Base-by-base conservation (phyloP, 306 rosid species). In the Casuarina cunninghamiana region DNA sequence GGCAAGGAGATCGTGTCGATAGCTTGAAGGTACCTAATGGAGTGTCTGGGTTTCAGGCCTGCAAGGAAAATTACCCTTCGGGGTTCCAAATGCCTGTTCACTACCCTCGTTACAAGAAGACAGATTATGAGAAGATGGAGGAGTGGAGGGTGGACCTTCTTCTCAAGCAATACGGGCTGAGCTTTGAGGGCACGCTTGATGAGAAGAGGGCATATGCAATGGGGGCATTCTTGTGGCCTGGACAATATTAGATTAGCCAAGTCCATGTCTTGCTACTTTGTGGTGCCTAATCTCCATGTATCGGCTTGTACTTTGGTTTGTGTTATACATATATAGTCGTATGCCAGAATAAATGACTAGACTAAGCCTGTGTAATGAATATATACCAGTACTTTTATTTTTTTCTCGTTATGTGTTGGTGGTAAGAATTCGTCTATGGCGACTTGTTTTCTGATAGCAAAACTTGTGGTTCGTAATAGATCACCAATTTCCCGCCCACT, bases 81-180 rank as follows among this genome's bases (percentile, higher is more conserved):
- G 87, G 80, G 46, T 90, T 93, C 75, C 88, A 89, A 81, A 90
- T 93, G 90, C 94, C 97, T 77, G 90, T 93, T 77, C 94, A 90
- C 74, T 90, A 90, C 80, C 97, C 97, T 77, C 89, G 89, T 17
- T 89, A 83, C 81, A 85, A 73, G 17, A 93, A 84, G 83, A 65
- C 71, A 0, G 96, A 93, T 5, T 90, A 90, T n/a, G 86, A 89
- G 80, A 89, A 49, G 38, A 93, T 90, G 96, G 97, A 93, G 73
- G 97, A 89, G 54, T 90, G 91, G 97, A 87, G 69, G 78, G 45
- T 93, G 79, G 91, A 90, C 63, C 35, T 84, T 78, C 94, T 93
- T 74, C 96, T 90, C 76, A 66, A 78, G 66, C 84, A 93, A 68
- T 90, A 90, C 75, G 97, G 97, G 7, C 81, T 93, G 11, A 57